Percentiles rank a stretch among this genome's conserved stretches.
Evolutionary conservation across 1,284 basidiomycete species (phyloP).

Genomic region (Amylostereum areolatum): DNA sequence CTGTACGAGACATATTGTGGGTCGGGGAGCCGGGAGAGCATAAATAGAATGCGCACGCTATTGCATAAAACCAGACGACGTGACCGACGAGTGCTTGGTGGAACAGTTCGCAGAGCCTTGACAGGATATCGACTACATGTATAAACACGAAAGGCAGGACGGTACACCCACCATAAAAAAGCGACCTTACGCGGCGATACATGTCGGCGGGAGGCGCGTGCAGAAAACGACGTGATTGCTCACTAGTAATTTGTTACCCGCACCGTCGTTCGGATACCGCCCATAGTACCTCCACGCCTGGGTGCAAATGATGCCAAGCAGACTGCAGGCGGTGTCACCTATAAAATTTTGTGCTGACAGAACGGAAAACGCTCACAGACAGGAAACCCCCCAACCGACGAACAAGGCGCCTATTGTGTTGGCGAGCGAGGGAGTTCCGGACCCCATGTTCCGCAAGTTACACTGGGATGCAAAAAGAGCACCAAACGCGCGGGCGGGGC

Average conservation of each 20-base stretch:
- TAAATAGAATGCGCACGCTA: not conserved
- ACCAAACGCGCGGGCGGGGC: too few relatives aligned
- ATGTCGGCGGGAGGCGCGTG: not conserved
- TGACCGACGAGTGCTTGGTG: not conserved
- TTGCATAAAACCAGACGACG: not conserved
- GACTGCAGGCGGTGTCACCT: too few relatives aligned
- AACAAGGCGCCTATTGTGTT: not conserved
- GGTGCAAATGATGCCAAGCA: constrained; percentile 34
- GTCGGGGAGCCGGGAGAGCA: not conserved
- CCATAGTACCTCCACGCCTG: constrained; percentile 35
- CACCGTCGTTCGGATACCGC: constrained; percentile 29
- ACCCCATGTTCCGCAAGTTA: too few relatives aligned
- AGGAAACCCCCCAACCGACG: not conserved
- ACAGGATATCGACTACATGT: not conserved
- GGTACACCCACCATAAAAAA: not conserved
- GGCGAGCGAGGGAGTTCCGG: too few relatives aligned
- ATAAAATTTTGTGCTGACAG: too few relatives aligned
- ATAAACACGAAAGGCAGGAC: not conserved
- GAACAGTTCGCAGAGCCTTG: not conserved
- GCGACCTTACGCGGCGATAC: not conserved
- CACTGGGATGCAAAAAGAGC: too few relatives aligned
- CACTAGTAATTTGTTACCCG: constrained; percentile 31
- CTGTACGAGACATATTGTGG: not conserved
- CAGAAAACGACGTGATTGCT: constrained; percentile 8
- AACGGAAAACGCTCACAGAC: too few relatives aligned